Evolutionary conservation across 768 basidiomycete genomes (phyloP), one percentile per base, ranked within the genome.

Genomic region (Pleurotus platypus): DNA sequence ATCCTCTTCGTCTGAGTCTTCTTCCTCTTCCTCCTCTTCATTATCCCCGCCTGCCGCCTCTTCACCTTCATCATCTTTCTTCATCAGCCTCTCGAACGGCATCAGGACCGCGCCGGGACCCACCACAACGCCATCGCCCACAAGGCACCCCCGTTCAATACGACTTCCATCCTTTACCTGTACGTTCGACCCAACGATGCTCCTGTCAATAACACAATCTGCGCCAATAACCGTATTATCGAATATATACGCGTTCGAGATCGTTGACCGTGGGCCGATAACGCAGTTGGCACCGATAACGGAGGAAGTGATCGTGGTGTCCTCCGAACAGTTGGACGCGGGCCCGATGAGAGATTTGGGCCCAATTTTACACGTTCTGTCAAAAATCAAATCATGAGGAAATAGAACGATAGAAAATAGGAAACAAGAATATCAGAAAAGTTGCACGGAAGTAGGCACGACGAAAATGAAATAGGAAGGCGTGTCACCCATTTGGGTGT

Each of bases 261-360:
- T 81, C 57, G 83, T 73, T 18, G 85, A 82, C 7, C 84, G 80
- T 4, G 84, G 72, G 9, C 92, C 92, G 59, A 99, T 84, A 50
- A 72, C 73, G 64, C 90, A 92, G 57, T 84, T 77, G 40, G 78
- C 77, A 8, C 94, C 94, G 57, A 98, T 82, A 42, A 94, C 90
- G 4, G 92, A 94, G 2, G 84, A 76, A 5, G 70, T 69, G 56
- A 98, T 76, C 56, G 82, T 76, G 2, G 84, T 86, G 61, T 86
- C 79, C 51, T 90, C 88, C 46, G 74, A 74, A 35, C 97, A 78
- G 38, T 78, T 80, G 18, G 87, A 84, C 12, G 79, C 80, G 7
- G 91, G 80, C n/a, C 94, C 97, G 58, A 99, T 87, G 57, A 98
- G 82, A 20, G 87, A 85, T 69, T 91, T 86, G 62, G 84, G 81